These are phyloP conservation scores for Deinandra increscens DNA, from an alignment of 129 eudicot species.

Conservation along the genomic window DNA sequence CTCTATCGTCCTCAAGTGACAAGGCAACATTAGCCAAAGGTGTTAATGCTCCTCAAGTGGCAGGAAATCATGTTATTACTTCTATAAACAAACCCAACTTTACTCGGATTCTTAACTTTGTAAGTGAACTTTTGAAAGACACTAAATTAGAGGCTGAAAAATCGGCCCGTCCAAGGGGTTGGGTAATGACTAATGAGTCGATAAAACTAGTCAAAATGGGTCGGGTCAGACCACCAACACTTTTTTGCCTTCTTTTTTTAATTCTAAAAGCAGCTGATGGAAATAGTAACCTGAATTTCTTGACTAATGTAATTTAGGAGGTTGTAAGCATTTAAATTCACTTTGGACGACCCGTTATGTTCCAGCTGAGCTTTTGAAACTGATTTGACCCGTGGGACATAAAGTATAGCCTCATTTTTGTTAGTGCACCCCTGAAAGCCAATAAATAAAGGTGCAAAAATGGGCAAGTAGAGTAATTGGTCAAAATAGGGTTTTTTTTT, in stretches of 20 bases:
- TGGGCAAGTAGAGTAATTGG: neutral
- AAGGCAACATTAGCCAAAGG: conserved; percentile 56
- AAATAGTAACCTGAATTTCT: neutral
- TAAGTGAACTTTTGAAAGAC: conserved; percentile 34
- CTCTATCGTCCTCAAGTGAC: conserved; percentile 79
- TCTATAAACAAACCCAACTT: conserved; percentile 59
- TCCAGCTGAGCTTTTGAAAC: neutral
- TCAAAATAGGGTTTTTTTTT: neutral
- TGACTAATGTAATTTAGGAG: neutral
- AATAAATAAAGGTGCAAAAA: neutral
- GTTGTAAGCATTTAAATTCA: neutral
- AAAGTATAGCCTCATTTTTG: neutral
- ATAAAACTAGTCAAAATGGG: neutral
- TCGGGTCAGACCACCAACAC: neutral
- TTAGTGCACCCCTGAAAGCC: neutral
- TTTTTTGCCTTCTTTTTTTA: neutral
- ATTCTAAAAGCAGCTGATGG: neutral
- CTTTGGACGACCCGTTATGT: neutral
- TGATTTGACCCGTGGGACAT: neutral
- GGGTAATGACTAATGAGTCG: neutral
- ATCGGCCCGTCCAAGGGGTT: neutral
- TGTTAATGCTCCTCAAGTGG: conserved; percentile 47
- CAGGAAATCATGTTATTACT: conserved; percentile 68
- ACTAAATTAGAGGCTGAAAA: neutral
- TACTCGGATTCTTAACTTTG: conserved; percentile 60